Base-by-base conservation (phyloP, 805 yeast genomes). In the Clavispora carvajalis region DNA sequence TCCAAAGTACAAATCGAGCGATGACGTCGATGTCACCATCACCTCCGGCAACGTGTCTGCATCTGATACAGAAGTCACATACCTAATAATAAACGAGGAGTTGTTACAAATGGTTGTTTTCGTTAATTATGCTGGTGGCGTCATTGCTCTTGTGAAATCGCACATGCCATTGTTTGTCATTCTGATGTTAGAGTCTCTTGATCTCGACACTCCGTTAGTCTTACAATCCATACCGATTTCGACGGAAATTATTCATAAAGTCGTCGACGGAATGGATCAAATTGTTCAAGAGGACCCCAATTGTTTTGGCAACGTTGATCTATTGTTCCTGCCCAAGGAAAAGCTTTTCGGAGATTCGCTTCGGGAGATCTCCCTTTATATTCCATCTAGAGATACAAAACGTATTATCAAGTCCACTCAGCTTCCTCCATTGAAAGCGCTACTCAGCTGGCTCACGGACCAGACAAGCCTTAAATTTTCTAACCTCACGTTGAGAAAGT, bases 171-270 rank as follows among this genome's bases (percentile, higher is more conserved):
- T 37, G 23, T 42, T 47, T 18, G 18, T 48, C 13, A 39, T 31
- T 3, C 45, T 42, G 29, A 41, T 44, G n/a, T 26, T 48, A 9
- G 52, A 47, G 22, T 39, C 45, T 8, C 37, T 47, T 13, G 45
- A 41, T 21, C 33, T 41, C 9, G 40, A 39, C 4, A 13, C 23
- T 6, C 45, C 49, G 2, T 25, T 48, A 12, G 37, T 48, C 7
- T 31, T 48, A 6, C 30, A 34, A 5, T 38, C 39, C 11, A 5
- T 38, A 3, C 9, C 26, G 9, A 25, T 43, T 10, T 19, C 48
- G 7, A 19, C 19, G n/a, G n/a, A 18, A 12, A 16, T 25, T 4
- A 39, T 48, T 18, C 34, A 33, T 4, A 13, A 4, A 4, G 28
- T 38, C 11, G 35, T 42, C 13, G 37, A 44, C 22, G 37, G 39